Evolutionary conservation across 2,329 filamentous ascomycete species (phyloP).

Genomic region (Septoria petroselini): DNA sequence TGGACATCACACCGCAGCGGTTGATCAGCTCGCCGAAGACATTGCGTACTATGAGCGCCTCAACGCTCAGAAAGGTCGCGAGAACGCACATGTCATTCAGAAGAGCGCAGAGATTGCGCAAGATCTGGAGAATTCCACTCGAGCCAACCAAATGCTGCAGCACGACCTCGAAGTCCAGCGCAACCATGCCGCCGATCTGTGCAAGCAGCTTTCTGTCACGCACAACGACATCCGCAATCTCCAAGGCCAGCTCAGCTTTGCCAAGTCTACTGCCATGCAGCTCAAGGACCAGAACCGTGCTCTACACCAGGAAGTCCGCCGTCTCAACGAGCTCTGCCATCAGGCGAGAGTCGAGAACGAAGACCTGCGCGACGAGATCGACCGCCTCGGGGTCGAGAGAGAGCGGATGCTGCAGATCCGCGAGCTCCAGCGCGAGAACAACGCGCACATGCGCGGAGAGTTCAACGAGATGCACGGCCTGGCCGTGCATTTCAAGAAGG

Average conservation of each 20-base stretch:
- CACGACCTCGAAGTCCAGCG: slow-evolving; percentile 8
- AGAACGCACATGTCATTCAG: too few species aligned
- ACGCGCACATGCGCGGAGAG: slow-evolving; percentile 9
- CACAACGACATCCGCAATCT: slow-evolving; percentile 3
- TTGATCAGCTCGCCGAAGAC: slow-evolving; percentile 12
- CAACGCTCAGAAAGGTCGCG: background rate
- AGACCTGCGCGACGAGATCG: background rate
- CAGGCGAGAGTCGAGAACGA: background rate
- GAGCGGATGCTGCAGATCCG: background rate
- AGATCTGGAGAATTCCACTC: background rate
- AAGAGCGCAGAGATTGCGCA: background rate
- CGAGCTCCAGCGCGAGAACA: slow-evolving; percentile 1
- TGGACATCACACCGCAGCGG: background rate
- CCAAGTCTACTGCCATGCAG: slow-evolving; percentile 4
- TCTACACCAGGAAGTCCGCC: background rate
- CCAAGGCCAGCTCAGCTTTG: slow-evolving; percentile 8
- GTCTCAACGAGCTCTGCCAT: slow-evolving; percentile 1
- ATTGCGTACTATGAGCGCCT: slow-evolving; percentile 14
- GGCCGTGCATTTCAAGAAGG: background rate
- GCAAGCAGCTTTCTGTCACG: slow-evolving; percentile 4
- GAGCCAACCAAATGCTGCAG: background rate
- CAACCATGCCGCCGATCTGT: background rate
- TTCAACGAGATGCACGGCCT: slow-evolving; percentile 7
- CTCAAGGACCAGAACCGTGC: slow-evolving; percentile 6
- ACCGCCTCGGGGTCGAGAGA: background rate